Evolutionary conservation across 352 stramenopile genomes (phyloP), one percentile per base, ranked within the genome.

Genomic region (Globisporangium megalacanthum): DNA sequence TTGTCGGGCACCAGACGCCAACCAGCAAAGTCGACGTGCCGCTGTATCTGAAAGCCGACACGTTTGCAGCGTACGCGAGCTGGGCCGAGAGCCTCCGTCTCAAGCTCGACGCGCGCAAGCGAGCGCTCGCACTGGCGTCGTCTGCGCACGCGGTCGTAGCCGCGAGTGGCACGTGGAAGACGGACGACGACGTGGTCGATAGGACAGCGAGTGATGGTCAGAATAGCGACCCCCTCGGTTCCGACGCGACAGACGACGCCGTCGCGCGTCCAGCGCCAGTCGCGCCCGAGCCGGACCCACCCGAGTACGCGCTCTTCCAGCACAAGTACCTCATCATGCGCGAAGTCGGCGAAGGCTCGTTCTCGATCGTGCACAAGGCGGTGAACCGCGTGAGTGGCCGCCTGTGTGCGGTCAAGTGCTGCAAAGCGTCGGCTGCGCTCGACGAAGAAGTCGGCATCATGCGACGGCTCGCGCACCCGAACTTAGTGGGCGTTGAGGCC

Each of bases 331-430:
- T 87, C 59, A 54, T 93, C 8, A 79, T 93, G 69, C 85, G 82
- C 44, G 83, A 91, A 56, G 91, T 93, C 35, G 83, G 83, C 19
- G 80, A 93, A 81, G 80, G 83, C 3, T 90, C 80, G 0, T 93
- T 93, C 47, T 91, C 83, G 39, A 88, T 93, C 44, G 83, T 93
- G 33, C 83, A 90, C 63, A 79, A 81, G 19, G 80, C 75, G 2
- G 81, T 89, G 36, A 89, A 89, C 61, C 75, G 75, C 6, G 56
- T 85, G 22, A 91, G 76, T 0, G 78, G 74, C 0, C 70, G 75
- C 1, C 50, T 93, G 31, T 88, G 77, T 19, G 83, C 80, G 0
- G 73, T 93, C 9, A 91, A 93, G 54, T 93, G 83, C 63, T 89
- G 80, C 60, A 86, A 89, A 37, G 64, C 76, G 33, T 88, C 79